Evolutionary conservation across 495 filamentous ascomycete species (phyloP), one percentile per base, ranked within the genome.

Genomic region (Amorphotheca resinae): DNA sequence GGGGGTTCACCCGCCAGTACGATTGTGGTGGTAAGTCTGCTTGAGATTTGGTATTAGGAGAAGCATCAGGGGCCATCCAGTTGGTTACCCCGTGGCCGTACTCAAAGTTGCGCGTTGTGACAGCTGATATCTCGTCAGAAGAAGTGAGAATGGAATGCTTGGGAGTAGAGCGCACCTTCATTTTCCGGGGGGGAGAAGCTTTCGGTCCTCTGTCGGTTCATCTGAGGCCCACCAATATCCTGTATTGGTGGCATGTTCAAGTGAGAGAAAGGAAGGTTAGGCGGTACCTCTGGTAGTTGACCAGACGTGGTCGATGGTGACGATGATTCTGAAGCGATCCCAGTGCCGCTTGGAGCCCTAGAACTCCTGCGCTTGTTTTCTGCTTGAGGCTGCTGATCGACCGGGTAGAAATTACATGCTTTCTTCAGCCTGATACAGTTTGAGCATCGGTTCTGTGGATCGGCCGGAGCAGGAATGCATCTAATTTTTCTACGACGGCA

Each of bases 341-440:
- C 50, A 33, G 44, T 38, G 9, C 50, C 54, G 38, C 44, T 53
- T 26, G 50, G 54, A 35, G 44, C 33, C 30, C 51, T 53, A 4
- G 54, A 56, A 21, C 35, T 45, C 38, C 48, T 46, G 12, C 56
- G 44, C 22, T 44, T 44, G 14, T 50, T 41, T 41, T 56, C 54
- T 18, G 60, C 58, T 8, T 74, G 76, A 16, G 80, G 80, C 53
- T 82, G 80, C 61, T 89, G 85, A 44, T 95, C 87, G 21, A 95
- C 88, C 9, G 89, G 84, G 57, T 79, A 84, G 65, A 95, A 98
- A 57, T 83, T 82, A 61, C 91, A 98, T 44, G 94, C 87, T 60
- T 93, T 96, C 58, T 93, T 89, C 59, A 98, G 69, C 38, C 86
- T 81, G 51, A 96, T 95, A 64, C 91, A 98, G 63, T 95, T 94